A percentile compares a stretch with the other conserved stretches of the same genome.
phyloP scores from a whole-genome alignment of 768 basidiomycete species.

The Termitomyces sp. region DNA sequence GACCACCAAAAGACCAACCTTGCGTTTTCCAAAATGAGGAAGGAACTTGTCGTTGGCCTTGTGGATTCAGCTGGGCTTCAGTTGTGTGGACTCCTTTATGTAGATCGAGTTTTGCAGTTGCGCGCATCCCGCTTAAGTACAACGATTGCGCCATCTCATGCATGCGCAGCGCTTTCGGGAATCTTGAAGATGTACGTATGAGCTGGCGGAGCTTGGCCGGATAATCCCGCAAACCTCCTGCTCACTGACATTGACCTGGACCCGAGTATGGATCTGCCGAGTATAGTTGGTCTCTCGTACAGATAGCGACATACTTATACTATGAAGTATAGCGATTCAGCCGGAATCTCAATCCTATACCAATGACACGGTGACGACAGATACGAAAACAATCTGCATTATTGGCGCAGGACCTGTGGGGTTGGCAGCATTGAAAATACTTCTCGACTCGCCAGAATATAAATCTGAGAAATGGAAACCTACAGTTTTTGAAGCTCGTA shows the following conservation, averaged over 20 bases:
- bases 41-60: too few relatives aligned
- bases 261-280: neutral
- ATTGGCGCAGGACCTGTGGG: conserved; percentile 80
- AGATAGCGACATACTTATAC: neutral
- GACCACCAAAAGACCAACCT: too few relatives aligned
- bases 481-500: conserved; percentile 59
- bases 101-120: too few relatives aligned
- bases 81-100: too few relatives aligned
- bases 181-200: too few relatives aligned
- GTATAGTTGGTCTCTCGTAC: neutral
- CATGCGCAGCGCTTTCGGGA: neutral
- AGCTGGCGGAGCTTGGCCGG: too few relatives aligned
- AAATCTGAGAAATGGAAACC: conserved; percentile 61
- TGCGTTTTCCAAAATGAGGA: too few relatives aligned
- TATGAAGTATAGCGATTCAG: conserved; percentile 4
- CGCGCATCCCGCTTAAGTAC: too few relatives aligned
- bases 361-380: neutral
- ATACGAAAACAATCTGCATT: conserved; percentile 47
- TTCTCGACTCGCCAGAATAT: conserved; percentile 57
- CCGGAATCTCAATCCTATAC: neutral
- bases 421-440: conserved; percentile 62
- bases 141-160: too few relatives aligned
- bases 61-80: too few relatives aligned
- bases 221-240: neutral
- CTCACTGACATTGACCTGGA: neutral